These are phyloP conservation scores for Plasmodium chabaudi DNA, from an alignment of 169 alveolate genomes.

Conservation along the genomic window DNA sequence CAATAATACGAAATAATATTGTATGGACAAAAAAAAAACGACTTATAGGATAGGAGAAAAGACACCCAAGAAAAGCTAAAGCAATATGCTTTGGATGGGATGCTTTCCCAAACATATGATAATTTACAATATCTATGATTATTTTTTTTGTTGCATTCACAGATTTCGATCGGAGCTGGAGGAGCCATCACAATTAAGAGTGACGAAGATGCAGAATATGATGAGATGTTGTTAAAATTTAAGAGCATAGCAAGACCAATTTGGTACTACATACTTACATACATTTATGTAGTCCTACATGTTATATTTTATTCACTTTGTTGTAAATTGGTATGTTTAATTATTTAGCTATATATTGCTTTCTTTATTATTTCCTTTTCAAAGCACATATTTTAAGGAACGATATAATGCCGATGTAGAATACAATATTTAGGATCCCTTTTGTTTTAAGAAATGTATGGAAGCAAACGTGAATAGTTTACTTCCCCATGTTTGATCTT, in stretches of 20 bases:
- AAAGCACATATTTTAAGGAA: slow-evolving; percentile 19
- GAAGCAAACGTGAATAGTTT: too few relatives aligned
- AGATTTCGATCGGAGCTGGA: slow-evolving; percentile 78
- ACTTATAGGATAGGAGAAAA: too few relatives aligned
- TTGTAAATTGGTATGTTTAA: too few relatives aligned
- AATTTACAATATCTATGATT: background rate
- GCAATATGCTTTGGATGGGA: too few relatives aligned
- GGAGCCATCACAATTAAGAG: slow-evolving; percentile 81
- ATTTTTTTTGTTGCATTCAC: background rate
- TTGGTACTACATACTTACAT: slow-evolving; percentile 2
- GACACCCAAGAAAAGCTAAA: too few relatives aligned
- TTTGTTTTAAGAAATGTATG: too few relatives aligned
- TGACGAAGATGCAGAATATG: slow-evolving; percentile 75
- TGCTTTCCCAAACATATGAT: too few relatives aligned
- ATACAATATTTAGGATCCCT: background rate
- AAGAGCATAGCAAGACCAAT: slow-evolving; percentile 42
- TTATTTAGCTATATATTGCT: background rate
- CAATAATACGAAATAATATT: slow-evolving; percentile 27
- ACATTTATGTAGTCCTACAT: background rate
- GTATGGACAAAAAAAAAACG: background rate
- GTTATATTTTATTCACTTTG: too few relatives aligned
- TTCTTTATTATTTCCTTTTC: background rate
- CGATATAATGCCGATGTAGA: slow-evolving; percentile 35
- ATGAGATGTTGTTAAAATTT: slow-evolving; percentile 79
- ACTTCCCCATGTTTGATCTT: too few relatives aligned